These are phyloP conservation scores for Apiotrichum gamsii DNA, from an alignment of 1,284 basidiomycete species.

Conservation along the genomic window DNA sequence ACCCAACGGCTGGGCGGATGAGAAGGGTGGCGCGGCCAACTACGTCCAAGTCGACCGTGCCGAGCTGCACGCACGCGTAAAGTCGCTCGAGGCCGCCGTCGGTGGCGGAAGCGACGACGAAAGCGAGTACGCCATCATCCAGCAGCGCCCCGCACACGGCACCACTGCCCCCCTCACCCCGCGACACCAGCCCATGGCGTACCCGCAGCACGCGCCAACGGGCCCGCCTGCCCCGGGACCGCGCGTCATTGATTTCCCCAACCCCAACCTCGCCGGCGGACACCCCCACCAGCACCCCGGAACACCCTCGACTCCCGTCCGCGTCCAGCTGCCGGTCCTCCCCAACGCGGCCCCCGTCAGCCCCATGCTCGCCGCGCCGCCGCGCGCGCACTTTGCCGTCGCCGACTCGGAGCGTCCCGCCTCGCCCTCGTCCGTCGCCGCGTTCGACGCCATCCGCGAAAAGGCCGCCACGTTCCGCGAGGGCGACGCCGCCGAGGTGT, in stretches of 20 bases:
- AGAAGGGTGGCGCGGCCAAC: too few relatives aligned
- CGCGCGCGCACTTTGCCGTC: conserved; percentile 12
- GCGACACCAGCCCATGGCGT: not conserved
- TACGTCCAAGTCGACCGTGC: not conserved
- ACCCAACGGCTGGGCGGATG: too few relatives aligned
- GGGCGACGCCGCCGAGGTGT: conserved; percentile 38
- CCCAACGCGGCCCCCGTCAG: conserved; percentile 4
- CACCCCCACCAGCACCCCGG: not conserved
- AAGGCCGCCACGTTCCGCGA: conserved; percentile 40
- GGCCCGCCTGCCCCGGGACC: not conserved
- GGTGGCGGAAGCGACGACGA: not conserved
- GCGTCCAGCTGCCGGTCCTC: not conserved
- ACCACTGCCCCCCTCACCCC: too few relatives aligned
- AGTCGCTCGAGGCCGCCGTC: not conserved
- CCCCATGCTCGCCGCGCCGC: conserved; percentile 34
- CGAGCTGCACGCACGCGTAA: conserved; percentile 8
- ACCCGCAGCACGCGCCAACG: not conserved
- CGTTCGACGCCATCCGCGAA: conserved; percentile 34
- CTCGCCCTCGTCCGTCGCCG: conserved; percentile 22
- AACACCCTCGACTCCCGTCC: not conserved
- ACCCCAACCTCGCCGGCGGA: not conserved
- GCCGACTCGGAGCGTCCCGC: conserved; percentile 8
- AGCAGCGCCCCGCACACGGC: too few relatives aligned
- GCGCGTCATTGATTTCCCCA: conserved; percentile 3
- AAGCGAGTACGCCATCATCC: not conserved